These are phyloP conservation scores for Plasmodium gallinaceum DNA, from an alignment of 169 alveolate genomes.

Conservation along the genomic window DNA sequence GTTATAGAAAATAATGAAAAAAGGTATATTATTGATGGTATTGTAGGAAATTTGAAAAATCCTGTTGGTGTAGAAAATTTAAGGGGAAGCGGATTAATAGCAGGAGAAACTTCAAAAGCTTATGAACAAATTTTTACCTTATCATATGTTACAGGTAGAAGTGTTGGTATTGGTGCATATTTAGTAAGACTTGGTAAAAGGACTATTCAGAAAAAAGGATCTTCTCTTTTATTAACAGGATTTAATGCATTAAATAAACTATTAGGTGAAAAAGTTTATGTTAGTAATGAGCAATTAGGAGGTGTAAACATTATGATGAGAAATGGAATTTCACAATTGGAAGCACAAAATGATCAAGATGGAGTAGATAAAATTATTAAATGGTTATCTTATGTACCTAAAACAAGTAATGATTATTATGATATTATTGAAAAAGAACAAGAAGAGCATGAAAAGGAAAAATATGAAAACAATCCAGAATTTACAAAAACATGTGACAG, in stretches of 20 bases:
- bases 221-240: conserved; percentile 91
- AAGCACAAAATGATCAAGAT: conserved; percentile 88
- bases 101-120: conserved; percentile 92
- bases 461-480: neutral
- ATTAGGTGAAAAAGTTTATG: conserved; percentile 89
- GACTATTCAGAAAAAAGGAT: conserved; percentile 88
- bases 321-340: conserved; percentile 91
- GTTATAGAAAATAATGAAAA: conserved; percentile 80
- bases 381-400: conserved; percentile 89
- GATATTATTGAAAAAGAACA: conserved; percentile 80
- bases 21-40: conserved; percentile 67
- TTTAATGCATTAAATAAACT: conserved; percentile 90
- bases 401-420: conserved; percentile 82
- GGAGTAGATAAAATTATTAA: conserved; percentile 86
- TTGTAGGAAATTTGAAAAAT: conserved; percentile 79
- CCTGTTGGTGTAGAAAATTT: conserved; percentile 90
- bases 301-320: conserved; percentile 91
- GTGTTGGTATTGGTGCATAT: conserved; percentile 93
- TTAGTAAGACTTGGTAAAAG: conserved; percentile 90
- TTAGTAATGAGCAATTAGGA: conserved; percentile 91
- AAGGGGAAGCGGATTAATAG: conserved; percentile 90
- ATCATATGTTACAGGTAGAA: conserved; percentile 89
- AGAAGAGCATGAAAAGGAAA: conserved; percentile 16
- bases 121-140: conserved; percentile 89
- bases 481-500: neutral